A percentile compares a stretch with the other conserved stretches of the same genome.
These are phyloP conservation scores for Rhytidhysteron rufulum DNA, from an alignment of 2,329 filamentous ascomycete genomes.

Conservation along the genomic window DNA sequence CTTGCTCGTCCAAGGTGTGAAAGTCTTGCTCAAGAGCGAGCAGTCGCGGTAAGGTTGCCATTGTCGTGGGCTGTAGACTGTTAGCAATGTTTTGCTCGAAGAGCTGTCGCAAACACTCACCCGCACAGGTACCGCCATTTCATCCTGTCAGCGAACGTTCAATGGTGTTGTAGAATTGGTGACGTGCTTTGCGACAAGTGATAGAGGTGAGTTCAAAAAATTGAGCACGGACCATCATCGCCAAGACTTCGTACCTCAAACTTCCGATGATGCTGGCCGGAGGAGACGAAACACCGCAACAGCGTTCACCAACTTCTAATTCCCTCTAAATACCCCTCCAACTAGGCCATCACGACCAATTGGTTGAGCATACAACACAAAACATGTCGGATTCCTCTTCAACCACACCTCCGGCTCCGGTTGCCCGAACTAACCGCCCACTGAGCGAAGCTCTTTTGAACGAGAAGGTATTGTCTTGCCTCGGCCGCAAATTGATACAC, in stretches of 20 bases:
- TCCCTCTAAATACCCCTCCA: slow-evolving; percentile 3
- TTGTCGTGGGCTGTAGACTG: slow-evolving; percentile 6
- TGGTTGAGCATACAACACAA: slow-evolving; percentile 19
- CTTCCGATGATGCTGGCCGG: slow-evolving; percentile 16
- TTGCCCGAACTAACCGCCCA: slow-evolving; percentile 69
- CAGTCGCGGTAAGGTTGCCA: slow-evolving; percentile 34
- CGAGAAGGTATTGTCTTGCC: slow-evolving; percentile 77
- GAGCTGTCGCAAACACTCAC: no score
- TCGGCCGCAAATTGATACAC: no score
- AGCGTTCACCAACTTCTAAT: slow-evolving; percentile 7
- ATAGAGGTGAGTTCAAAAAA: slow-evolving; percentile 8
- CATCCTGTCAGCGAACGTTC: slow-evolving; percentile 5
- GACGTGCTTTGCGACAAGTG: no score
- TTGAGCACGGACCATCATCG: slow-evolving; percentile 14
- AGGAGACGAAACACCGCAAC: slow-evolving; percentile 20
- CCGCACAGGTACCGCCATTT: slow-evolving; percentile 20
- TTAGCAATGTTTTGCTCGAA: no score
- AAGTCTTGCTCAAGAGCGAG: slow-evolving; percentile 38
- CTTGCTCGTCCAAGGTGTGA: slow-evolving; percentile 32
- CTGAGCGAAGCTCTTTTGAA: slow-evolving; percentile 98
- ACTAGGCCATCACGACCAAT: slow-evolving; percentile 19
- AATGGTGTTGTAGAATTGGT: neutral
- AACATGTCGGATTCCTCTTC: slow-evolving; percentile 58
- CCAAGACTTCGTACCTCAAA: slow-evolving; percentile 22
- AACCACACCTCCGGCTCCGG: slow-evolving; percentile 52